A percentile compares a stretch with the other conserved stretches of the same genome.
Conservation (phyloP, 495 filamentous ascomycete genomes). For the Penicillium canescens region DNA sequence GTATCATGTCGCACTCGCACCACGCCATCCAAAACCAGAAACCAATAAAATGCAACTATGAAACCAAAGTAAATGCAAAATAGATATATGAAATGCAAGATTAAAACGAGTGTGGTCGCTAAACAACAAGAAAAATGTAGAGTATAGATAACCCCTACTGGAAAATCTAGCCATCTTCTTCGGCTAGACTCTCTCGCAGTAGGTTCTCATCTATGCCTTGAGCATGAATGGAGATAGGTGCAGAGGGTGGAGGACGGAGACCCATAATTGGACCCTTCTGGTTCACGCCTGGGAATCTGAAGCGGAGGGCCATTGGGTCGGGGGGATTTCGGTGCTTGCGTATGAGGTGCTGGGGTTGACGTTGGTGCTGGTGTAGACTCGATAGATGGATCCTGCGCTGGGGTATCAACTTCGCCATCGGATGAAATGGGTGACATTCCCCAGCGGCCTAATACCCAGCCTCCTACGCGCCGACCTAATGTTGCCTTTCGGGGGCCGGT, state of each 20-base stretch:
- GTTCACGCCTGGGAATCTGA: slow-evolving; percentile 47
- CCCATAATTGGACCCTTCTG: slow-evolving; percentile 50
- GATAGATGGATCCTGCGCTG: slow-evolving; percentile 13
- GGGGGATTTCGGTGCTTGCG: background rate
- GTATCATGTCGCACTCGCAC: slow-evolving; percentile 9
- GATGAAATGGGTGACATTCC: slow-evolving; percentile 41
- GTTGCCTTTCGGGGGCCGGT: slow-evolving; percentile 28
- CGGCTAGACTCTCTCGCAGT: slow-evolving; percentile 43
- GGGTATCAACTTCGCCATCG: slow-evolving; percentile 5
- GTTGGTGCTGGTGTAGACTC: slow-evolving; percentile 8
- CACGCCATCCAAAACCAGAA: slow-evolving; percentile 2
- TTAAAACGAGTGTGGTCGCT: slow-evolving; percentile 6
- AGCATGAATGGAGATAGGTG: slow-evolving; percentile 34
- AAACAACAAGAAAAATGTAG: slow-evolving; percentile 4
- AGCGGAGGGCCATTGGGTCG: slow-evolving; percentile 18
- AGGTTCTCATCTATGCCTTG: slow-evolving; percentile 38
- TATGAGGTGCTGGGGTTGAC: background rate
- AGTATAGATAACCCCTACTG: background rate
- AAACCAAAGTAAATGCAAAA: slow-evolving; percentile 1
- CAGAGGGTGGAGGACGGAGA: slow-evolving; percentile 31
- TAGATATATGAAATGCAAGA: slow-evolving; percentile 8
- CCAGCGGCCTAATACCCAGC: slow-evolving; percentile 59
- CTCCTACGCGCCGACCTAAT: slow-evolving; percentile 48
- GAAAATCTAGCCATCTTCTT: slow-evolving; percentile 12
- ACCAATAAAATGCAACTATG: slow-evolving; percentile 5